Conservation (phyloP, 768 basidiomycete species). For the Dendrothele bispora region DNA sequence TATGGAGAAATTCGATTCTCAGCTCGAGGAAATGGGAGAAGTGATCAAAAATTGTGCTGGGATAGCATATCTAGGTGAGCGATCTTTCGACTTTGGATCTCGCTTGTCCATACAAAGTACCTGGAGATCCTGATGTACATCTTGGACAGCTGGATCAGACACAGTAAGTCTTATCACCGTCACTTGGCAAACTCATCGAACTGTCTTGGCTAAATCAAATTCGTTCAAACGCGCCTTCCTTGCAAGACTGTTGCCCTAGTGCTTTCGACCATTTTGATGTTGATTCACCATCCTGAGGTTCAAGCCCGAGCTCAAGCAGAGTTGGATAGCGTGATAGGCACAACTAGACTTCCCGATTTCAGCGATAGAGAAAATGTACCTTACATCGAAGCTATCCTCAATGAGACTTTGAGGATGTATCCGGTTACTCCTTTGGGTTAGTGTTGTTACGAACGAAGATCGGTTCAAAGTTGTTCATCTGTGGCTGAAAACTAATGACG, state of each 20-base stretch:
- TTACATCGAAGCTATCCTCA: slow-evolving; percentile 42
- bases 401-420: slow-evolving; percentile 44
- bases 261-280: slow-evolving; percentile 23
- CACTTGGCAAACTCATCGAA: background rate
- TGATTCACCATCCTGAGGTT: slow-evolving; percentile 40
- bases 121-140: too few relatives aligned
- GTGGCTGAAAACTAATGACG: slow-evolving; percentile 29
- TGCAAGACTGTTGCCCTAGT: slow-evolving; percentile 10
- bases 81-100: background rate
- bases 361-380: slow-evolving; percentile 37
- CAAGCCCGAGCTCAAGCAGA: slow-evolving; percentile 43
- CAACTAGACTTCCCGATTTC: slow-evolving; percentile 40
- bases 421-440: slow-evolving; percentile 35
- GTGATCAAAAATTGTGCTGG: slow-evolving; percentile 40
- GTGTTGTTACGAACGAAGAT: slow-evolving; percentile 20
- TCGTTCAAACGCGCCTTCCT: too few relatives aligned
- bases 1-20: slow-evolving; percentile 16
- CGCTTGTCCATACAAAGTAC: background rate
- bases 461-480: too few relatives aligned
- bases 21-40: slow-evolving; percentile 25
- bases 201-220: background rate
- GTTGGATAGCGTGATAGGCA: slow-evolving; percentile 39
- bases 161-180: slow-evolving; percentile 18
- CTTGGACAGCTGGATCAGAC: slow-evolving; percentile 37
- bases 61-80: slow-evolving; percentile 39